Conservation (phyloP, 805 yeast species). For the Myxozyma kluyveri region DNA sequence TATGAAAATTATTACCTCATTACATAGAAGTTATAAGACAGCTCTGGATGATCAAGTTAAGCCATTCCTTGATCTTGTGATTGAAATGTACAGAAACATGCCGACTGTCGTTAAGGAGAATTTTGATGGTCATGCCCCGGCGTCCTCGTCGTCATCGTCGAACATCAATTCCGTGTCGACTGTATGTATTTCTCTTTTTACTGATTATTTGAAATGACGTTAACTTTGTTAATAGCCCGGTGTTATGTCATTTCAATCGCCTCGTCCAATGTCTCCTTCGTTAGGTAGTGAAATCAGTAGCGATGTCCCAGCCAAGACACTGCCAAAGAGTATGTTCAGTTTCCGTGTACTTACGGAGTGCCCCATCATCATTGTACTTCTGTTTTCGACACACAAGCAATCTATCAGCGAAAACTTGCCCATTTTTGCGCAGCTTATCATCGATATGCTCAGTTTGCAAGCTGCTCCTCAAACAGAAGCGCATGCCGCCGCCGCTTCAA, state of each 20-base stretch:
- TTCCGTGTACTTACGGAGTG: constrained; percentile 93
- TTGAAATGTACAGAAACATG: constrained; percentile 74
- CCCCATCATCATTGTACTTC: constrained; percentile 92
- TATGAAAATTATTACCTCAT: constrained; percentile 78
- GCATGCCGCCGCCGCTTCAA: constrained; percentile 54
- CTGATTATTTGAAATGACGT: background rate
- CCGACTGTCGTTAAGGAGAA: constrained; percentile 69
- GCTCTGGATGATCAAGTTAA: constrained; percentile 67
- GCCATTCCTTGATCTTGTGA: constrained; percentile 73
- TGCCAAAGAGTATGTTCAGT: constrained; percentile 69
- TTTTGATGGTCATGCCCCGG: constrained; percentile 45
- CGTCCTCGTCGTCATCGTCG: constrained; percentile 3
- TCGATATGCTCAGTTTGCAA: constrained; percentile 69
- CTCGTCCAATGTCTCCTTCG: constrained; percentile 45
- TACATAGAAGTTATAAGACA: constrained; percentile 80
- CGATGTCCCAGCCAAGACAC: constrained; percentile 47
- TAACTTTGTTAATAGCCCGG: constrained; percentile 27
- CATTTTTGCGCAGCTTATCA: constrained; percentile 74
- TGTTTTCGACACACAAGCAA: constrained; percentile 82
- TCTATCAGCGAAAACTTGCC: constrained; percentile 70
- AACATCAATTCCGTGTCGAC: too few relatives aligned
- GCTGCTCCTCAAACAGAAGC: constrained; percentile 78
- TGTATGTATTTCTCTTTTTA: constrained; percentile 1
- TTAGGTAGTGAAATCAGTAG: constrained; percentile 41
- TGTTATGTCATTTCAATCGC: constrained; percentile 38